These are phyloP conservation scores for Nicotiana benthamiana DNA, from an alignment of 257 asterid genomes.

Conservation along the genomic window DNA sequence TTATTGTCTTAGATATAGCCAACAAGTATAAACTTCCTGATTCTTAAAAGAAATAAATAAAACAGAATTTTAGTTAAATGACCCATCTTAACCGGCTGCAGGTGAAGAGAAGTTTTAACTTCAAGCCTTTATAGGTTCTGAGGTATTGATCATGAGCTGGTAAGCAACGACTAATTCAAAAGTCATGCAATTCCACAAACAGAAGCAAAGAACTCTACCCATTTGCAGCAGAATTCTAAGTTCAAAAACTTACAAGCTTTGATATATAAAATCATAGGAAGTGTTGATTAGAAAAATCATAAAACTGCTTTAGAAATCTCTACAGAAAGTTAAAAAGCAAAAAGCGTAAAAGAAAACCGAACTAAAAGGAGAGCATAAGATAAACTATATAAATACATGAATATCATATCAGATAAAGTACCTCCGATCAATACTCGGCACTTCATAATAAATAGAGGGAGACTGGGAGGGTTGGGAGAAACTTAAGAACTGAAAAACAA, in stretches of 20 bases:
- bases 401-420: neutral
- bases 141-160: neutral
- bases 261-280: neutral
- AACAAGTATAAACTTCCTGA: neutral
- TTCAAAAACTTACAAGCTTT: neutral
- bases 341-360: neutral
- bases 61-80: neutral
- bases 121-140: neutral
- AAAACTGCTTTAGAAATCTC: neutral
- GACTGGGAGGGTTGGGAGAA: too few species aligned
- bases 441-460: neutral
- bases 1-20: neutral
- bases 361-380: neutral
- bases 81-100: neutral
- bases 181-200: neutral
- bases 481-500: neutral
- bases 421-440: neutral
- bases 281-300: neutral
- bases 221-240: neutral
- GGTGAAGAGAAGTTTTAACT: neutral
- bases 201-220: neutral
- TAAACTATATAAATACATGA: neutral
- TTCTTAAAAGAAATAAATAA: neutral
- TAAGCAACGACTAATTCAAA: neutral
- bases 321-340: neutral